Percentiles rank a stretch among this genome's conserved stretches.
Evolutionary conservation across 805 yeast genomes (phyloP).

Genomic region (Teunomyces barrocoloradensis): DNA sequence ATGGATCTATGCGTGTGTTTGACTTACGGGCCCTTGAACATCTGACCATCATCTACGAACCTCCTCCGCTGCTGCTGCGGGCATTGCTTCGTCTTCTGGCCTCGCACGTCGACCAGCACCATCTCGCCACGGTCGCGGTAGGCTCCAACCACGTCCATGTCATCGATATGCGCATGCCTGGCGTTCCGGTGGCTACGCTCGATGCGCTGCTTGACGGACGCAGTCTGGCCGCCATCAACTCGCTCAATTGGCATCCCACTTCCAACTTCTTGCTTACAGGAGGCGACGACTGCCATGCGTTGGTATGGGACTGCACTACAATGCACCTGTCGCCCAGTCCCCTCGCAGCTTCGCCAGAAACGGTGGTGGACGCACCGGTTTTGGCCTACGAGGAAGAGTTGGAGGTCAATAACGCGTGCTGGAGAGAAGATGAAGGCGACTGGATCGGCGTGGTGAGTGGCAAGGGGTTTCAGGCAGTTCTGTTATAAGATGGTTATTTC

Average conservation of each 20-base stretch:
- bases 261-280: conserved; percentile 62
- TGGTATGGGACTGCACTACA: conserved; percentile 60
- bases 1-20: conserved; percentile 90
- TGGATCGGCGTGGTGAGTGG: conserved; percentile 81
- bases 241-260: conserved; percentile 81
- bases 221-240: conserved; percentile 66
- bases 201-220: conserved; percentile 49
- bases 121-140: conserved; percentile 78
- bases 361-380: conserved; percentile 31
- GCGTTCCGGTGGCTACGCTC: conserved; percentile 68
- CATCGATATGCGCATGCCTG: conserved; percentile 86
- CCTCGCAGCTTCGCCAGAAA: not conserved
- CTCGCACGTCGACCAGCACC: conserved; percentile 75
- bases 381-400: conserved; percentile 58
- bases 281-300: conserved; percentile 70
- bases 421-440: conserved; percentile 65
- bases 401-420: conserved; percentile 75
- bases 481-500: no score
- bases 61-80: conserved; percentile 21
- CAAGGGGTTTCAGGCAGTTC: conserved; percentile 63
- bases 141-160: conserved; percentile 64
- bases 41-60: conserved; percentile 91
- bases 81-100: conserved; percentile 78
- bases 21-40: conserved; percentile 88
- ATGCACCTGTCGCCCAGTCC: conserved; percentile 8